Conservation (phyloP, 2,329 filamentous ascomycete genomes). For the Diplodia corticola region DNA sequence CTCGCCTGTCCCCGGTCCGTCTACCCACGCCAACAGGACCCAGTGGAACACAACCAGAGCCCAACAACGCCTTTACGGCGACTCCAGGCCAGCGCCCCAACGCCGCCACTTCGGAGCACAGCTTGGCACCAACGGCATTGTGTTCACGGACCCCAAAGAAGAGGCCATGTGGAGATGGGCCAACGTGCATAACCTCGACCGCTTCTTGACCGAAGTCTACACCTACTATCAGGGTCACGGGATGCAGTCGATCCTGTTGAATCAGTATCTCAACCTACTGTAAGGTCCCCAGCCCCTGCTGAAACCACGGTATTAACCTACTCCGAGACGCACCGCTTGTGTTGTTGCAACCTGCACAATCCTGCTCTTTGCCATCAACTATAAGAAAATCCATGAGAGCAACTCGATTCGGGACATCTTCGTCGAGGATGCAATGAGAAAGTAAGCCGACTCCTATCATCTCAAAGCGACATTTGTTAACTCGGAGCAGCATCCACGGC, state of each 20-base stretch:
- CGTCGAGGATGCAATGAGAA: constrained; percentile 70
- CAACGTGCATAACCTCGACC: constrained; percentile 85
- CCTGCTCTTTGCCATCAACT: constrained; percentile 82
- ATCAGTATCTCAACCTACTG: constrained; percentile 70
- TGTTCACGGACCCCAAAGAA: constrained; percentile 61
- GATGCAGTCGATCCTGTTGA: constrained; percentile 79
- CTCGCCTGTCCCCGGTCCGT: constrained; percentile 46
- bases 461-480: not conserved
- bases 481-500: constrained; percentile 65
- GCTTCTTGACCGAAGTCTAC: constrained; percentile 83
- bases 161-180: constrained; percentile 91
- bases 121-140: not conserved
- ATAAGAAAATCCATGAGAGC: constrained; percentile 66
- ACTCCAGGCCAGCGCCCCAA: constrained; percentile 28
- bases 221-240: constrained; percentile 82
- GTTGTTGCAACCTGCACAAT: constrained; percentile 81
- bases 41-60: constrained; percentile 54
- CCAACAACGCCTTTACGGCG: constrained; percentile 47
- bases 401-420: constrained; percentile 63
- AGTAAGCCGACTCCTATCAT: constrained; percentile 27
- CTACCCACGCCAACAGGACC: constrained; percentile 45
- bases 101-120: constrained; percentile 26
- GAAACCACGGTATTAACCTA: constrained; percentile 9
- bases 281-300: constrained; percentile 46
- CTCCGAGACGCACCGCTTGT: constrained; percentile 72